A percentile compares a stretch with the other conserved stretches of the same genome.
Evolutionary conservation across 2,329 filamentous ascomycete genomes (phyloP).

Genomic region (Geosmithia putterillii): DNA sequence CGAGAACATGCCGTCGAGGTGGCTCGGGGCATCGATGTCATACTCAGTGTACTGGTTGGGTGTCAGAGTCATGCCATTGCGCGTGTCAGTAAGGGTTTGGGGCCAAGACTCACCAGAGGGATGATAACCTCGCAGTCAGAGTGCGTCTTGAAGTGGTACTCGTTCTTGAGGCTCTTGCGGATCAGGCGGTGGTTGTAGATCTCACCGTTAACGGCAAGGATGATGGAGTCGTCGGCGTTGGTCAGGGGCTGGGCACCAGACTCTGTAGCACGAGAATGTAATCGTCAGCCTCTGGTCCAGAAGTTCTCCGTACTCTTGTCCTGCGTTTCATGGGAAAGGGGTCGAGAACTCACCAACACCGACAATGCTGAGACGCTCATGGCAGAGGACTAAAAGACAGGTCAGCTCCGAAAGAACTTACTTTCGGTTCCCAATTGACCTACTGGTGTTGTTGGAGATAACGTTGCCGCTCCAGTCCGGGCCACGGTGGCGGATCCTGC

Average conservation of each 20-base stretch:
- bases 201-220: slow-evolving; percentile 95
- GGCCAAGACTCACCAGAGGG: slow-evolving; percentile 57
- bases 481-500: slow-evolving; percentile 83
- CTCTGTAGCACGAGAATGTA: slow-evolving; percentile 42
- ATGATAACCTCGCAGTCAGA: slow-evolving; percentile 99
- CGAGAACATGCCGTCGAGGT: slow-evolving; percentile 98
- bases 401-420: slow-evolving; percentile 11
- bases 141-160: slow-evolving; percentile 96
- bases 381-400: slow-evolving; percentile 62
- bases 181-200: slow-evolving; percentile 99
- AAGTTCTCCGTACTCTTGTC: neutral
- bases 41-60: slow-evolving; percentile 71
- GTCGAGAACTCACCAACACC: slow-evolving; percentile 62
- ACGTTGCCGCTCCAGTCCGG: slow-evolving; percentile 97
- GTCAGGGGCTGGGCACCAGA: slow-evolving; percentile 91
- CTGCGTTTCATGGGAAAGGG: slow-evolving; percentile 1
- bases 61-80: no score
- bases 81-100: no score
- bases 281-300: neutral
- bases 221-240: slow-evolving; percentile 78
- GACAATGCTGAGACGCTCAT: slow-evolving; percentile 96
- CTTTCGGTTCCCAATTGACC: slow-evolving; percentile 17
- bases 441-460: slow-evolving; percentile 84
- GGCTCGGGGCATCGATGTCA: slow-evolving; percentile 81
- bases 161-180: slow-evolving; percentile 70